Percentiles rank a stretch among this genome's conserved stretches.
Conservation (phyloP, 2,329 filamentous ascomycete genomes). For the Chrysoporthe puriensis region DNA sequence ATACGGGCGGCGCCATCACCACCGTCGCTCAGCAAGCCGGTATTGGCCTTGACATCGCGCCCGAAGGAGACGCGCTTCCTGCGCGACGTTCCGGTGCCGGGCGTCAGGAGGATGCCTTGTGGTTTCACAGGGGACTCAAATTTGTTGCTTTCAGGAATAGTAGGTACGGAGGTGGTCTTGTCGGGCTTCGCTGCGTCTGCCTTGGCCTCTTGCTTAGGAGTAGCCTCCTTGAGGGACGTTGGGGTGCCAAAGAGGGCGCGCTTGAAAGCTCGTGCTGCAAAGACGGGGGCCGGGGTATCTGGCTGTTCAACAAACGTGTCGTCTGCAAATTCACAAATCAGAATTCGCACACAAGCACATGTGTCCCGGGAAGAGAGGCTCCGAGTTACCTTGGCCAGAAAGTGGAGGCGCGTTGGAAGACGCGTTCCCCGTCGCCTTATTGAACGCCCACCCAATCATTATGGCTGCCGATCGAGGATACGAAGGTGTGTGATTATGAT, state of each 20-base stretch:
- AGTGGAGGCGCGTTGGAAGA: constrained; percentile 32
- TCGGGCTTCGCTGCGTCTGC: constrained; percentile 33
- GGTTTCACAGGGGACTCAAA: constrained; percentile 54
- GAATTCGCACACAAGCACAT: neutral
- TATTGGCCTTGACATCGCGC: constrained; percentile 52
- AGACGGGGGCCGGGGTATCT: constrained; percentile 68
- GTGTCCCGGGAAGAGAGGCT: neutral
- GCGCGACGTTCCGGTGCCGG: constrained; percentile 62
- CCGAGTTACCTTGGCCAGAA: constrained; percentile 33
- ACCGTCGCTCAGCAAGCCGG: constrained; percentile 36
- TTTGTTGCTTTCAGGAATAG: constrained; percentile 1
- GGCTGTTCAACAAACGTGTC: constrained; percentile 58
- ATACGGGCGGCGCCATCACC: constrained; percentile 30
- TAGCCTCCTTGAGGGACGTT: constrained; percentile 36
- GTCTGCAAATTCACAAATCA: constrained; percentile 34
- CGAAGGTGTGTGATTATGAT: neutral
- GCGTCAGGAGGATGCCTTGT: constrained; percentile 65
- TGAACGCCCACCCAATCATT: constrained; percentile 66
- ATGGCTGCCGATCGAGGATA: neutral
- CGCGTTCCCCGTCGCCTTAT: constrained; percentile 42
- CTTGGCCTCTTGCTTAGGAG: constrained; percentile 33
- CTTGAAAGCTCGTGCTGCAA: constrained; percentile 67
- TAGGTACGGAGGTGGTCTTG: constrained; percentile 27
- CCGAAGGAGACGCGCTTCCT: constrained; percentile 70
- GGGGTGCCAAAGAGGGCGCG: constrained; percentile 67